Percentiles rank a stretch among this genome's conserved stretches.
Evolutionary conservation across 305 asterid species (phyloP).

Genomic region (Fraxinus floribunda): DNA sequence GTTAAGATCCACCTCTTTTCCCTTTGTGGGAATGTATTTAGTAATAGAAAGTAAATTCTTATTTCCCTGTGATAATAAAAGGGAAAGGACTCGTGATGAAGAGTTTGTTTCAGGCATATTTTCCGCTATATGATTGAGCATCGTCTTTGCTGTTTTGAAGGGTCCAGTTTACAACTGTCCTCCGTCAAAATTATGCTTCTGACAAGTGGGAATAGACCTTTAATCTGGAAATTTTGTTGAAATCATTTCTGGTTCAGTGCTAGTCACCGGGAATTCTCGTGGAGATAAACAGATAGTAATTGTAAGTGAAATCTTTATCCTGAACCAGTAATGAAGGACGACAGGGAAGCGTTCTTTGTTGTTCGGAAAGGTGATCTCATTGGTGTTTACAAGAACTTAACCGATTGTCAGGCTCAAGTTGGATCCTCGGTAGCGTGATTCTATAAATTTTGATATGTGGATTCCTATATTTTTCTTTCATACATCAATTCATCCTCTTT

Average conservation of each 20-base stretch:
- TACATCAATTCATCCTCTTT: background rate
- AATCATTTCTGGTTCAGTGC: background rate
- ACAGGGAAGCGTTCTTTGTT: constrained; percentile 83
- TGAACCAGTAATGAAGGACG: constrained; percentile 22
- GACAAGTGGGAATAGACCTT: constrained; percentile 37
- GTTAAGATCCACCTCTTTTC: background rate
- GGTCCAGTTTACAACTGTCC: constrained; percentile 37
- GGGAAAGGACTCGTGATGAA: constrained; percentile 50
- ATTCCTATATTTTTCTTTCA: background rate
- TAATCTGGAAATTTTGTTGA: constrained; percentile 20
- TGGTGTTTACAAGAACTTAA: constrained; percentile 86
- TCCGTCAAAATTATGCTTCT: constrained; percentile 36
- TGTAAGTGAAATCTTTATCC: background rate
- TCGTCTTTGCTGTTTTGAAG: constrained; percentile 33
- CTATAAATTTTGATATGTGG: constrained; percentile 9
- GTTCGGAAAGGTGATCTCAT: constrained; percentile 91
- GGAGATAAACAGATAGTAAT: background rate
- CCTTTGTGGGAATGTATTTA: background rate
- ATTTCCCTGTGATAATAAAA: constrained; percentile 31
- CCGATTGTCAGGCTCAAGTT: constrained; percentile 57
- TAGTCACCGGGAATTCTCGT: background rate
- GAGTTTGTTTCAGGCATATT: constrained; percentile 64
- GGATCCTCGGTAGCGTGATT: constrained; percentile 2
- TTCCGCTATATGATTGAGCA: constrained; percentile 41
- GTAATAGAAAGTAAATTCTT: background rate